phyloP scores from a whole-genome alignment of 768 basidiomycete species.

The Podaxis pistillaris region DNA sequence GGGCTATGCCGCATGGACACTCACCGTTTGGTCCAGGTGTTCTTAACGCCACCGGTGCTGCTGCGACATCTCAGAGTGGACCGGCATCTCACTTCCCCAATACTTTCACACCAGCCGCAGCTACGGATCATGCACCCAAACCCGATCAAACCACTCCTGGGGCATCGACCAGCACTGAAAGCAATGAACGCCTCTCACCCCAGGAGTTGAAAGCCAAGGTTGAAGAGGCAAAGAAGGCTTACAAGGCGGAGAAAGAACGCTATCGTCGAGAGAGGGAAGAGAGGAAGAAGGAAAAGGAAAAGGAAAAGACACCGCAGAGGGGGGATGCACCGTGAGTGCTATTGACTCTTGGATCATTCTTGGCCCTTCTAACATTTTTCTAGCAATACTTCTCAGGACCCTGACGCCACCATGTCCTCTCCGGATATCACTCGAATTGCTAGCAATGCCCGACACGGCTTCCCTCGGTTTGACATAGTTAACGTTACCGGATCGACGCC shows the following conservation, averaged over 20 bases:
- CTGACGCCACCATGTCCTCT: not conserved
- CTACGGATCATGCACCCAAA: not conserved
- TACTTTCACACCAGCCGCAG: not conserved
- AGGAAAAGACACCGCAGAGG: slow-evolving; percentile 22
- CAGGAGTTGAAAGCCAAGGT: slow-evolving; percentile 47
- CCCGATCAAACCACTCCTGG: not conserved
- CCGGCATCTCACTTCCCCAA: not conserved
- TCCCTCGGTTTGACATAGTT: slow-evolving; percentile 63
- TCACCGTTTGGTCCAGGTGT: not conserved
- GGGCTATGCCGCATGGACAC: slow-evolving; percentile 1
- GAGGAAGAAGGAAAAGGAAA: slow-evolving; percentile 39
- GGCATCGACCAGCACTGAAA: not conserved
- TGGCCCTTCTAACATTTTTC: not conserved
- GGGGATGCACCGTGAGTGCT: slow-evolving; percentile 14
- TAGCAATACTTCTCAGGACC: slow-evolving; percentile 2
- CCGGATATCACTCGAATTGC: slow-evolving; percentile 35
- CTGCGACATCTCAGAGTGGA: not conserved
- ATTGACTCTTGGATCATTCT: not conserved
- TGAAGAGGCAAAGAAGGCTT: slow-evolving; percentile 63
- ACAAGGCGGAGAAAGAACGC: slow-evolving; percentile 68
- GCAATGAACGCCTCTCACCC: slow-evolving; percentile 24
- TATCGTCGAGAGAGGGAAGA: slow-evolving; percentile 60
- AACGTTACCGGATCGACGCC: slow-evolving; percentile 38
- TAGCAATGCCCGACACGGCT: slow-evolving; percentile 59
- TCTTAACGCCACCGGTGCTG: not conserved